Base-by-base conservation (phyloP, 306 rosid genomes). In the Begonia loranthoides region DNA sequence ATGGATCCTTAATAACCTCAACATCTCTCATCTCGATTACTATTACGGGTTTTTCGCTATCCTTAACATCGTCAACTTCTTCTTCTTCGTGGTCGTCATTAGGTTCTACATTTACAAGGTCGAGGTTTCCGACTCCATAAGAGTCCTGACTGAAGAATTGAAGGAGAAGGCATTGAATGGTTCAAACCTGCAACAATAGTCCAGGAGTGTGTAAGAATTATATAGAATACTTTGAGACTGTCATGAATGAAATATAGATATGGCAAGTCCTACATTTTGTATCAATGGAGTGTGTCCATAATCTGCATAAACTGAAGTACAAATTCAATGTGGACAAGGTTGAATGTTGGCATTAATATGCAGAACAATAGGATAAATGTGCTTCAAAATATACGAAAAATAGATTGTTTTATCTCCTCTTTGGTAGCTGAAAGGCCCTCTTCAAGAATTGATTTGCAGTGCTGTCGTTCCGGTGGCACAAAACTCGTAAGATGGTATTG, bases 1-100 rank as follows among this genome's bases (percentile, higher is more conserved):
- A 53, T 88, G 97, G 97, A 81, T 88, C 21, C 82, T 75, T 9
- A 76, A 88, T 63, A 77, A 88, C 69, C 64, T 88, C 51, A 88
- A 88, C 63, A 93, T 71, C 41, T 81, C 71, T 50, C 97, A 79
- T 62, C 79, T 88, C 13, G 97, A 89, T 60, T 89, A 81, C 50
- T 89, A 89, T 64, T 89, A 84, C 28, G 97, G 84, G n/a, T 88
- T 88, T 17, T 62, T 88, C 22, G 63, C 61, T 1, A 14, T 64
- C 10, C 59, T 76, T 15, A 67, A 63, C 66, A 0, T 65, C 17
- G 12, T 66, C 6, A 76, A 76, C 54, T 22, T 76, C 17, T 24
- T 64, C 15, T 19, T 64, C 69, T 76, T 76, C 72, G 56, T 71
- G 62, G 15, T 41, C 45, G 56, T 67, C 33, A 45, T 68, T 17